Base-by-base conservation (phyloP, 2,329 filamentous ascomycete species). In the Ceratocystis harringtonii region DNA sequence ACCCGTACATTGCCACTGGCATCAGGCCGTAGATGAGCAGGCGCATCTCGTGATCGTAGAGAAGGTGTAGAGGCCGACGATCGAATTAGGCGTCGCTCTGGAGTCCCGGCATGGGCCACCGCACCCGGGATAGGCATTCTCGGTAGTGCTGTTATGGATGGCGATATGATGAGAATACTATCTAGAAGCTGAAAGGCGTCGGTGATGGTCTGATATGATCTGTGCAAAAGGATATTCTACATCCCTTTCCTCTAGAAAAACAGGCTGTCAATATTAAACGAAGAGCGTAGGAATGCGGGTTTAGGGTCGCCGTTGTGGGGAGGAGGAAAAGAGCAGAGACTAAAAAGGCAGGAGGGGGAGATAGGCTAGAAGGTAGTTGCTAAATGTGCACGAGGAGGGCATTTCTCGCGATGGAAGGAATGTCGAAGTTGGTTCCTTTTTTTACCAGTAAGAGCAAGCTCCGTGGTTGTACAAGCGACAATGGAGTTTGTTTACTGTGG, bases 11-110 rank as follows among this genome's bases (percentile, higher is more conserved):
- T 94, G 66, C 88, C 88, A 68, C 85, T 87, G 69, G 80, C 73
- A 72, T 85, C 79, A 78, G 81, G 81, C 73, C 77, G 80, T 70
- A 78, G 77, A 70, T 79, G 78, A 67, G 81, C 75, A 30, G 84
- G 80, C 48, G 85, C 83, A 77, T 90, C 87, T 72, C 85, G 83
- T 48, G 87, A 87, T 68, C 89, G 83, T 71, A 92, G 77, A 30
- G 88, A 91, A 44, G 89, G 89, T 67, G 87, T 92, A 65, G 89
- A 92, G 61, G 89, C 89, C 65, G 84, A 86, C 22, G 88, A 91
- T 71, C 77, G 78, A 67, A 82, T 75, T 52, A 76, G 68, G 62
- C 71, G 71, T 65, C 70, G 69, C 68, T 74, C 72, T 70, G 71
- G 72, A 72, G 73, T 70, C 66, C 74, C 63, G 78, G 77, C 75